phyloP scores from a whole-genome alignment of 495 filamentous ascomycete genomes.

The Tuber magnatum region DNA sequence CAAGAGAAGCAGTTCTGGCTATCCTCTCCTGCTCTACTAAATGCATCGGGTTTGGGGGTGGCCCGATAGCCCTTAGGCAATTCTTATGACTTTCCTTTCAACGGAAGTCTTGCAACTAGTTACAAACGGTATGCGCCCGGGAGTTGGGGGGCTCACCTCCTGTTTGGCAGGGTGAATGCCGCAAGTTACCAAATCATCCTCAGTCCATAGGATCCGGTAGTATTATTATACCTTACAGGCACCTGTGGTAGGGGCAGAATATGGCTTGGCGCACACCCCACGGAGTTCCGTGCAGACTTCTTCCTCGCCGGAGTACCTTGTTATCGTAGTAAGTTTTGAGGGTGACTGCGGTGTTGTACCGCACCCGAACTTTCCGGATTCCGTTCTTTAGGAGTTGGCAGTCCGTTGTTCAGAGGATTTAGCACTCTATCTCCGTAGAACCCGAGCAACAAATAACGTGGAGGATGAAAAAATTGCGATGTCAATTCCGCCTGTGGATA shows the following conservation, averaged over 20 bases:
- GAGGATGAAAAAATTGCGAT: neutral
- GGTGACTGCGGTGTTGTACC: constrained; percentile 32
- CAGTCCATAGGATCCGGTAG: no score
- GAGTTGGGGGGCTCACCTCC: no score
- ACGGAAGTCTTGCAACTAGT: neutral
- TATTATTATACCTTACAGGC: neutral
- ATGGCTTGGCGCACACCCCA: neutral
- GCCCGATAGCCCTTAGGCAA: neutral
- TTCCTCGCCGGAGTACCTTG: neutral
- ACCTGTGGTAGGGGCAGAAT: neutral
- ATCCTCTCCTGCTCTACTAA: no score
- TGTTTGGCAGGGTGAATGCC: no score
- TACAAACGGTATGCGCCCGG: no score
- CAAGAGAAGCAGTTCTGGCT: no score
- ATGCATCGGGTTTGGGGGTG: neutral
- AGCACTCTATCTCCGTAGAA: neutral
- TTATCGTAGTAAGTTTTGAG: neutral
- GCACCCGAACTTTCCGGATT: constrained; percentile 44
- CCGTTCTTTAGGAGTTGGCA: neutral
- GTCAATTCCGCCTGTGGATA: neutral
- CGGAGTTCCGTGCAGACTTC: neutral
- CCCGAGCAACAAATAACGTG: neutral
- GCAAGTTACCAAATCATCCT: neutral
- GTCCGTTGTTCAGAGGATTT: neutral
- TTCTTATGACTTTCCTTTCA: neutral